These are phyloP conservation scores for Sarocladiaceae sp. DNA, from an alignment of 2,329 filamentous ascomycete genomes.

Conservation along the genomic window DNA sequence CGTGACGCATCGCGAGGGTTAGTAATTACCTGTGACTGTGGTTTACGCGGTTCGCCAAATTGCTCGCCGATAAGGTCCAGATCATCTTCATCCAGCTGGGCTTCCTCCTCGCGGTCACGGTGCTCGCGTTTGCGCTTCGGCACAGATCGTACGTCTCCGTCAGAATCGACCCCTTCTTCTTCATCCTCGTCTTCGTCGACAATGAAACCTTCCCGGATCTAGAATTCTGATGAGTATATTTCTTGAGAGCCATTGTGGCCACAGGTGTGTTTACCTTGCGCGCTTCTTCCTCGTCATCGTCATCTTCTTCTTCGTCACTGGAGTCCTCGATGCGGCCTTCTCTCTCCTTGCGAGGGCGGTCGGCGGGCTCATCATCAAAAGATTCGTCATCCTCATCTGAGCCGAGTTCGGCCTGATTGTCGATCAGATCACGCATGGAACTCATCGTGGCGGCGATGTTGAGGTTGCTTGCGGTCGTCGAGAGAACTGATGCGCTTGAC, in stretches of 20 bases:
- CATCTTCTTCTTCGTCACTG: constrained; percentile 87
- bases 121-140: constrained; percentile 72
- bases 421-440: constrained; percentile 71
- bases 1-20: background rate
- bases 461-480: background rate
- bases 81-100: constrained; percentile 92
- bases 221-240: constrained; percentile 6
- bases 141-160: constrained; percentile 48
- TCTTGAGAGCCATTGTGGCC: no score
- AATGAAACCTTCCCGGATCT: constrained; percentile 95
- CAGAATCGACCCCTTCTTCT: constrained; percentile 58
- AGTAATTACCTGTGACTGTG: constrained; percentile 60
- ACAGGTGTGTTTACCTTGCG: constrained; percentile 54
- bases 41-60: constrained; percentile 58
- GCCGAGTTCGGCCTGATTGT: constrained; percentile 81
- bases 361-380: constrained; percentile 71
- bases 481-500: no score
- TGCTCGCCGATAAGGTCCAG: constrained; percentile 89
- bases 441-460: constrained; percentile 48
- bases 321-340: constrained; percentile 64
- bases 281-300: constrained; percentile 84
- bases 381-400: constrained; percentile 82
- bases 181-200: constrained; percentile 87
- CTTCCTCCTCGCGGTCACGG: constrained; percentile 75
- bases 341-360: constrained; percentile 43